These are phyloP conservation scores for Candida taoyuanica DNA, from an alignment of 805 yeast species.

Conservation along the genomic window DNA sequence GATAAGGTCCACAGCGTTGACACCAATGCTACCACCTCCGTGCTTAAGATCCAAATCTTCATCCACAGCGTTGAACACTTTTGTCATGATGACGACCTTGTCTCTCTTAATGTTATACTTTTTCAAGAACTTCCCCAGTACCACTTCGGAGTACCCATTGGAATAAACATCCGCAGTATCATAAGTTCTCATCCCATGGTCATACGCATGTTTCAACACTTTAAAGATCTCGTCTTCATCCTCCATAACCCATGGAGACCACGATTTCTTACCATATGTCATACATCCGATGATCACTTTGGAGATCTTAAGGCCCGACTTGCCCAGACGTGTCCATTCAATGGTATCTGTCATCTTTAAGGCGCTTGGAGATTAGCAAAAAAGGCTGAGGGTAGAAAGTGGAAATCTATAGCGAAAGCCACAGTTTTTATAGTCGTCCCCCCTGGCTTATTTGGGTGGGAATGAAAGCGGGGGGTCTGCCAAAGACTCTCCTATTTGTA, in stretches of 20 bases:
- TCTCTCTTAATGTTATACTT: constrained; percentile 49
- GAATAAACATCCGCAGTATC: constrained; percentile 50
- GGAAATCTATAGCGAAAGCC: neutral
- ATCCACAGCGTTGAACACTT: constrained; percentile 25
- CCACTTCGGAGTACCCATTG: constrained; percentile 42
- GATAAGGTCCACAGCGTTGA: constrained; percentile 7
- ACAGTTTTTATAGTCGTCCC: no score
- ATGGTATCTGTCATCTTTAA: neutral
- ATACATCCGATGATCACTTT: constrained; percentile 50
- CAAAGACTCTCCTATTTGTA: no score
- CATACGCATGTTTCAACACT: constrained; percentile 44
- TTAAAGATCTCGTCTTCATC: constrained; percentile 43
- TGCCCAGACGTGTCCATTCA: constrained; percentile 31
- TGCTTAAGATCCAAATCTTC: constrained; percentile 12
- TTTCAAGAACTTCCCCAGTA: constrained; percentile 51
- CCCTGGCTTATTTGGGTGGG: no score
- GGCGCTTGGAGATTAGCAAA: no score
- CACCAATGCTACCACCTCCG: neutral
- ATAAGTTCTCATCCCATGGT: constrained; percentile 42
- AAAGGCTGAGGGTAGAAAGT: no score
- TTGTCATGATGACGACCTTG: constrained; percentile 50
- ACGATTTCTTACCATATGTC: constrained; percentile 42
- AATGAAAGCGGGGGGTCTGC: no score
- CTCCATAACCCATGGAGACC: constrained; percentile 42
- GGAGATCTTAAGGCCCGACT: constrained; percentile 46